These are phyloP conservation scores for Lanmaoa rubissima DNA, from an alignment of 768 basidiomycete species.

Conservation along the genomic window DNA sequence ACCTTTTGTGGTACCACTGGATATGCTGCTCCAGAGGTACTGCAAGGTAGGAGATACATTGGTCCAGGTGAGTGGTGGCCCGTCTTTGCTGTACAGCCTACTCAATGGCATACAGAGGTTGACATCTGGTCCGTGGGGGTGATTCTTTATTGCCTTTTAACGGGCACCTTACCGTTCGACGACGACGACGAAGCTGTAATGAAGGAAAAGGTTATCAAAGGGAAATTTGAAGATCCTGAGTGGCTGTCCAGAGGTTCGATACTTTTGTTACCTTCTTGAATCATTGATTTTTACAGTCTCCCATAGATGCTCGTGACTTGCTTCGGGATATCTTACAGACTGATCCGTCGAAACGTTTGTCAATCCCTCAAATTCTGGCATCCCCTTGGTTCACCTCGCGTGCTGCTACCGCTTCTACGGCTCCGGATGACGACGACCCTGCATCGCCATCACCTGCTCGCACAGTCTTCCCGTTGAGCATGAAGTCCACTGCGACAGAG, in stretches of 20 bases:
- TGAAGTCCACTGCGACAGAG: slow-evolving; percentile 15
- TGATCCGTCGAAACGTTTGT: slow-evolving; percentile 71
- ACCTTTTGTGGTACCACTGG: slow-evolving; percentile 96
- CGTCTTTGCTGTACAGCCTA: not conserved
- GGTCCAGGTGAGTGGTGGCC: slow-evolving; percentile 66
- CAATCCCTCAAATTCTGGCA: slow-evolving; percentile 80
- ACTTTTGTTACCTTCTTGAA: slow-evolving; percentile 9
- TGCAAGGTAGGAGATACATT: slow-evolving; percentile 82
- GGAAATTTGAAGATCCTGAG: slow-evolving; percentile 86
- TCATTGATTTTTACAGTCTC: slow-evolving; percentile 5
- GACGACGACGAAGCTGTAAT: slow-evolving; percentile 84
- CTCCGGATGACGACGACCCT: slow-evolving; percentile 18
- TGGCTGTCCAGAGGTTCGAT: slow-evolving; percentile 82
- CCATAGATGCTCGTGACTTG: slow-evolving; percentile 79
- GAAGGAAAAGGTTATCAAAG: slow-evolving; percentile 80
- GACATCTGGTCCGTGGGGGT: slow-evolving; percentile 95
- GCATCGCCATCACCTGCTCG: slow-evolving; percentile 34
- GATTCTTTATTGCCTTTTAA: slow-evolving; percentile 86
- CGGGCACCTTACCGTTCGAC: slow-evolving; percentile 87
- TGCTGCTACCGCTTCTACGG: not conserved
- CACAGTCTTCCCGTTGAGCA: slow-evolving; percentile 29
- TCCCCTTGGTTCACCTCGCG: slow-evolving; percentile 80
- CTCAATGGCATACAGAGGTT: slow-evolving; percentile 61
- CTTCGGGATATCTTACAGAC: slow-evolving; percentile 74
- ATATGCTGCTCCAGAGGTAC: slow-evolving; percentile 91